A percentile compares a stretch with the other conserved stretches of the same genome.
phyloP scores from a whole-genome alignment of 371 early-diverging fungal species.

The Vairimorpha ceranae region DNA sequence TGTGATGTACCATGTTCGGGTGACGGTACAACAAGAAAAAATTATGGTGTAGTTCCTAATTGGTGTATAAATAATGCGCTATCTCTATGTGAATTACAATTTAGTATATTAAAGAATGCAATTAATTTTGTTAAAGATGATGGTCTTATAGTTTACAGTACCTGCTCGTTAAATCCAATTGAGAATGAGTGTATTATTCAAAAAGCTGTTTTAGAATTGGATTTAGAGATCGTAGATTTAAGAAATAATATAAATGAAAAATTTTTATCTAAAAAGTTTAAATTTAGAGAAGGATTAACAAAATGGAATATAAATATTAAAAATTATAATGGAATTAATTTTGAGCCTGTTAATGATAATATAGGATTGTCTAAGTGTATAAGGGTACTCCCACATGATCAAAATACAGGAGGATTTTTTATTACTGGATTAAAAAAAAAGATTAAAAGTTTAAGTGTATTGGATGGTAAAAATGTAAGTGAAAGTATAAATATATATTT shows the following conservation, averaged over 20 bases:
- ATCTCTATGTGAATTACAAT: constrained; percentile 75
- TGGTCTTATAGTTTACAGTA: constrained; percentile 94
- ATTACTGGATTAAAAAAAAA: constrained; percentile 85
- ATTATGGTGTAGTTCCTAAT: constrained; percentile 74
- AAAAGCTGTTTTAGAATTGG: constrained; percentile 28
- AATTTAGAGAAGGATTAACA: constrained; percentile 69
- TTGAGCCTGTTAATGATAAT: constrained; percentile 9
- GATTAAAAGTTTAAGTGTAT: neutral
- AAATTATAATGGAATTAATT: constrained; percentile 64
- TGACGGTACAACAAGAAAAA: constrained; percentile 96
- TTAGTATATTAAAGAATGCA: constrained; percentile 76
- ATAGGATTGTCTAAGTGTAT: constrained; percentile 68
- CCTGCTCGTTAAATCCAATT: constrained; percentile 90
- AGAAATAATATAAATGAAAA: neutral
- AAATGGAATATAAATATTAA: constrained; percentile 57
- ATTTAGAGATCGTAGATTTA: constrained; percentile 45
- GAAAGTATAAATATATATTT: neutral
- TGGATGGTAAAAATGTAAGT: neutral
- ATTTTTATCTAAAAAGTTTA: constrained; percentile 60
- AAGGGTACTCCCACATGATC: constrained; percentile 83
- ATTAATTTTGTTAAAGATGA: constrained; percentile 76
- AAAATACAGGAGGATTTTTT: constrained; percentile 98
- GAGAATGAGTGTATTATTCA: constrained; percentile 64
- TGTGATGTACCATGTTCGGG: constrained; percentile 91
- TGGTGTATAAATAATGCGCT: constrained; percentile 73